A percentile compares a stretch with the other conserved stretches of the same genome.
Conservation (phyloP, 306 rosid genomes). For the Pyrus betulifolia region DNA sequence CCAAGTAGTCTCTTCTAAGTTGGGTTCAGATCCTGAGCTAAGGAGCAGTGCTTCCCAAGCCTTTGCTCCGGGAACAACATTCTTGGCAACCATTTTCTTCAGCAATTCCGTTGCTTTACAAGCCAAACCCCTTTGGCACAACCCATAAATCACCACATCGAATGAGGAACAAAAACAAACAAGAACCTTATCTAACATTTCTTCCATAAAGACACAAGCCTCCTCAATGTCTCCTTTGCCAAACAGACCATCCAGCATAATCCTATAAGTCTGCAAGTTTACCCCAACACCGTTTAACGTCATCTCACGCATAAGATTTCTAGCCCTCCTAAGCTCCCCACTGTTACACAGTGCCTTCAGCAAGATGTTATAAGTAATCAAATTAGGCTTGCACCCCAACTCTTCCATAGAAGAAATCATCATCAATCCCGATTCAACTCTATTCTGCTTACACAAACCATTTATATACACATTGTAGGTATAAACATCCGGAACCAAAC, state of each 20-base stretch:
- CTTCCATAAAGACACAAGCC: conserved; percentile 49
- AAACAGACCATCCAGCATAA: conserved; percentile 53
- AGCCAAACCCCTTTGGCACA: conserved; percentile 50
- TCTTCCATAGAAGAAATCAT: conserved; percentile 52
- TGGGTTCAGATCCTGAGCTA: conserved; percentile 22
- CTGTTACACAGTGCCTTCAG: conserved; percentile 38
- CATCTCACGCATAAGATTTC: conserved; percentile 48
- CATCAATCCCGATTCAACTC: conserved; percentile 37
- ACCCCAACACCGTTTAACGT: conserved; percentile 39
- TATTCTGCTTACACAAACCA: conserved; percentile 64
- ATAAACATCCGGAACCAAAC: conserved; percentile 61
- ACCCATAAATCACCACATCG: conserved; percentile 41
- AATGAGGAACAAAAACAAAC: conserved; percentile 40
- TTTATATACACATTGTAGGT: conserved; percentile 59
- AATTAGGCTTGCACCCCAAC: conserved; percentile 61
- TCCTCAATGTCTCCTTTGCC: conserved; percentile 43
- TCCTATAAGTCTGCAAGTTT: conserved; percentile 48
- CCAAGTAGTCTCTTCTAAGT: conserved; percentile 32
- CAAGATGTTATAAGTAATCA: conserved; percentile 59
- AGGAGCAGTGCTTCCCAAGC: conserved; percentile 59
- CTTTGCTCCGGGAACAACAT: conserved; percentile 38
- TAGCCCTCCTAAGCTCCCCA: conserved; percentile 34
- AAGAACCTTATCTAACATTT: conserved; percentile 48
- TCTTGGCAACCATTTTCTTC: conserved; percentile 31
- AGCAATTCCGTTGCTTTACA: conserved; percentile 42